These are phyloP conservation scores for Flammula alnicola DNA, from an alignment of 1,284 basidiomycete species.

Conservation along the genomic window DNA sequence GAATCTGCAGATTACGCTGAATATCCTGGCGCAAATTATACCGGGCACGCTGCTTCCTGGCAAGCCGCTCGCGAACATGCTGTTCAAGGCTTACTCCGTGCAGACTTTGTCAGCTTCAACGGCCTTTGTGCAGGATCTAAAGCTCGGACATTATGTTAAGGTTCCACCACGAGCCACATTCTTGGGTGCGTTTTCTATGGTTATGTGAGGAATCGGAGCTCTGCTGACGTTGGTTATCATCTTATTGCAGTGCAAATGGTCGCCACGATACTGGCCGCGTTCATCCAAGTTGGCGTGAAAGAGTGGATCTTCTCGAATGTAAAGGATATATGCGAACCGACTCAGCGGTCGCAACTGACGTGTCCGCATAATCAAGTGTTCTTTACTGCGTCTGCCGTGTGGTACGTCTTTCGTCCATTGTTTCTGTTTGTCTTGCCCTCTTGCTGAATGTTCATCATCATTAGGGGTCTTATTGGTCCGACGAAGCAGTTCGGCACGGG, in stretches of 20 bases:
- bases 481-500: conserved; percentile 77
- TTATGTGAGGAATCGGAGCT: no score
- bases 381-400: conserved; percentile 88
- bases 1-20: conserved; percentile 73
- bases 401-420: conserved; percentile 63
- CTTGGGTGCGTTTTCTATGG: conserved; percentile 49
- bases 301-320: conserved; percentile 82
- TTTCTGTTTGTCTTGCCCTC: conserved; percentile 3
- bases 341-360: conserved; percentile 73
- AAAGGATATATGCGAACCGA: conserved; percentile 72
- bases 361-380: conserved; percentile 90
- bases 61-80: conserved; percentile 91
- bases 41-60: conserved; percentile 87
- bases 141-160: conserved; percentile 98
- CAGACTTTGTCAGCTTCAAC: conserved; percentile 80
- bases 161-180: conserved; percentile 92
- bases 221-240: no score
- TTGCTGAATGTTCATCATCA: conserved; percentile 6
- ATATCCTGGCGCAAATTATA: conserved; percentile 91
- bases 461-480: conserved; percentile 91
- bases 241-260: conserved; percentile 72
- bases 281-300: conserved; percentile 90
- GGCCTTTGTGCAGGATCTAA: conserved; percentile 89
- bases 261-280: conserved; percentile 71
- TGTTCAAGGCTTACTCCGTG: conserved; percentile 91